Percentiles rank a stretch among this genome's conserved stretches.
Evolutionary conservation across 106 monocot species (phyloP).

Genomic region (Cymbidium sinense): DNA sequence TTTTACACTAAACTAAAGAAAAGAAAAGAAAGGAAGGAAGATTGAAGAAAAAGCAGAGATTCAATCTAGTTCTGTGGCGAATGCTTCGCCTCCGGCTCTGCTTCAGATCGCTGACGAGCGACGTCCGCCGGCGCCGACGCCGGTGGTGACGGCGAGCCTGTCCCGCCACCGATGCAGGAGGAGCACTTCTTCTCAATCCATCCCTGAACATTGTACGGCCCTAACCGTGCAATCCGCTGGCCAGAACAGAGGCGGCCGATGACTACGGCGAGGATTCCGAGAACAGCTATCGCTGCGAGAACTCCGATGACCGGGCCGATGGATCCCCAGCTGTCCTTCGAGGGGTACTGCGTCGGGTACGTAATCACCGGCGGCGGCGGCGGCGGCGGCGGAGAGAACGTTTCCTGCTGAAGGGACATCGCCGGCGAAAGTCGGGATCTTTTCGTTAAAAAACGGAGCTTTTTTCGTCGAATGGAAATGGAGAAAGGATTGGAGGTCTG

Average conservation of each 20-base stretch:
- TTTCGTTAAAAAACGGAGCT: background rate
- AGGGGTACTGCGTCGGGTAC: background rate
- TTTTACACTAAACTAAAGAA: no score
- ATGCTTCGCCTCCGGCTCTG: background rate
- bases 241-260: slow-evolving; percentile 33
- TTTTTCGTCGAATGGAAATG: no score
- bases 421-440: background rate
- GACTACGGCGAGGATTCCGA: slow-evolving; percentile 28
- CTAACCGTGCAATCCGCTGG: slow-evolving; percentile 2
- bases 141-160: slow-evolving; percentile 8
- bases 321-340: slow-evolving; percentile 20
- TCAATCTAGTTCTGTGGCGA: background rate
- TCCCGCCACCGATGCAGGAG: slow-evolving; percentile 38
- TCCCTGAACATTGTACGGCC: background rate
- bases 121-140: slow-evolving; percentile 11
- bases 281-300: slow-evolving; percentile 27
- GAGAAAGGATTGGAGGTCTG: no score
- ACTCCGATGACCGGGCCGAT: slow-evolving; percentile 37
- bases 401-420: background rate
- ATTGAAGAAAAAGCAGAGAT: no score
- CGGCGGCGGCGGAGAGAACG: background rate
- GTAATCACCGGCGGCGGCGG: background rate
- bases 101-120: background rate
- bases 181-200: slow-evolving; percentile 41
- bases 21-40: no score